phyloP scores from a whole-genome alignment of 371 early-diverging fungal species.

The Chytridium lagenaria region DNA sequence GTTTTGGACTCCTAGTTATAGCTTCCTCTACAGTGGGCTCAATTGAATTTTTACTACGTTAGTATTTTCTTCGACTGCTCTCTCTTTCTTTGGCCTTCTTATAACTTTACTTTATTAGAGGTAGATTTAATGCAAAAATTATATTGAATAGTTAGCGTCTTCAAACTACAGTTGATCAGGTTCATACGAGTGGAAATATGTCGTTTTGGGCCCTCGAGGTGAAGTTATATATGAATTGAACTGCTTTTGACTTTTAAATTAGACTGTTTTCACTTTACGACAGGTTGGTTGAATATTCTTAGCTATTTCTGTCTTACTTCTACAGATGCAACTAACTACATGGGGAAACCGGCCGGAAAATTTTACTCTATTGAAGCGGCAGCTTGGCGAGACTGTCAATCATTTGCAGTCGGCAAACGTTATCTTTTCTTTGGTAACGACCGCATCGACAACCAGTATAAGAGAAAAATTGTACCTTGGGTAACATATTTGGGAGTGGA shows the following conservation, averaged over 20 bases:
- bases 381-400: neutral
- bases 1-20: neutral
- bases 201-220: conserved; percentile 4
- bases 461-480: neutral
- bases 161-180: conserved; percentile 5
- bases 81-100: neutral
- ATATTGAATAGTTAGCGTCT: neutral
- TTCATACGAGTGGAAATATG: conserved; percentile 12
- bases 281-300: neutral
- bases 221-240: too few relatives aligned
- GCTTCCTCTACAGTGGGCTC: neutral
- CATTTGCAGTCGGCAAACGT: neutral
- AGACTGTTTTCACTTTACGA: neutral
- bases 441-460: neutral
- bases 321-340: neutral
- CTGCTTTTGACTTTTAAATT: too few relatives aligned
- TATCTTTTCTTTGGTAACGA: conserved; percentile 12
- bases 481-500: neutral
- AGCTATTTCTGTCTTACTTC: neutral
- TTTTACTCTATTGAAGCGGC: neutral
- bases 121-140: neutral
- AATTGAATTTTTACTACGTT: neutral
- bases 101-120: neutral
- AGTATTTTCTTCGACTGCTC: neutral
- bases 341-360: neutral